phyloP scores from a whole-genome alignment of 2,329 filamentous ascomycete species.

The Fusarium graminum region DNA sequence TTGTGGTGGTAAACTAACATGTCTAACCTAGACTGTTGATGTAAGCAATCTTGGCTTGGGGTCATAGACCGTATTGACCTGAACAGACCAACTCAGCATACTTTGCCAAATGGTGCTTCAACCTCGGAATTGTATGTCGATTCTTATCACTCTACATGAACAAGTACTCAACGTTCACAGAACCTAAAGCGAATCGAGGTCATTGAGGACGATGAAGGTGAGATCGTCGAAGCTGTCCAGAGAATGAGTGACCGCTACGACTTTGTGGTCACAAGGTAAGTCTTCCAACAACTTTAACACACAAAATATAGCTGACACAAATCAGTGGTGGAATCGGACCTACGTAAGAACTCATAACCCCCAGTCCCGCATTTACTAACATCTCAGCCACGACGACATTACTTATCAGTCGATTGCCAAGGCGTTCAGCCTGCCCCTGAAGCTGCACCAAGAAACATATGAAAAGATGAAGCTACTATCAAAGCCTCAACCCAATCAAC shows the following conservation, averaged over 20 bases:
- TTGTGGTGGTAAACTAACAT: conserved; percentile 12
- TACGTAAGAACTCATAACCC: conserved; percentile 68
- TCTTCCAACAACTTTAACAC: not conserved
- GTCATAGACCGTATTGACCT: conserved; percentile 33
- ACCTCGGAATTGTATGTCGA: conserved; percentile 67
- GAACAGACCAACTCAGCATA: conserved; percentile 72
- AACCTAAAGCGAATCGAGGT: conserved; percentile 89
- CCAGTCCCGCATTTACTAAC: conserved; percentile 33
- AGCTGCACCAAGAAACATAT: conserved; percentile 81
- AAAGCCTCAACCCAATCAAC: conserved; percentile 77
- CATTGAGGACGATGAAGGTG: conserved; percentile 89
- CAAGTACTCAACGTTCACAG: conserved; percentile 53
- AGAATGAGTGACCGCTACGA: conserved; percentile 93
- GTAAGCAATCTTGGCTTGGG: conserved; percentile 49
- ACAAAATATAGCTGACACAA: conserved; percentile 20
- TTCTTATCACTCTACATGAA: not conserved
- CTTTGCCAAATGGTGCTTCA: conserved; percentile 75
- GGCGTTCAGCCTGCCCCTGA: conserved; percentile 82
- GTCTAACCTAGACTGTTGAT: conserved; percentile 54
- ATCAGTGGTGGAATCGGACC: conserved; percentile 89
- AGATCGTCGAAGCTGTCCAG: conserved; percentile 88
- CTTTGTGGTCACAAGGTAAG: conserved; percentile 86
- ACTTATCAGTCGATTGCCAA: conserved; percentile 95
- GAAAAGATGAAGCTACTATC: conserved; percentile 86
- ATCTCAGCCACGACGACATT: conserved; percentile 89